Base-by-base conservation (phyloP, 306 rosid genomes). In the Notholithocarpus densiflorus region DNA sequence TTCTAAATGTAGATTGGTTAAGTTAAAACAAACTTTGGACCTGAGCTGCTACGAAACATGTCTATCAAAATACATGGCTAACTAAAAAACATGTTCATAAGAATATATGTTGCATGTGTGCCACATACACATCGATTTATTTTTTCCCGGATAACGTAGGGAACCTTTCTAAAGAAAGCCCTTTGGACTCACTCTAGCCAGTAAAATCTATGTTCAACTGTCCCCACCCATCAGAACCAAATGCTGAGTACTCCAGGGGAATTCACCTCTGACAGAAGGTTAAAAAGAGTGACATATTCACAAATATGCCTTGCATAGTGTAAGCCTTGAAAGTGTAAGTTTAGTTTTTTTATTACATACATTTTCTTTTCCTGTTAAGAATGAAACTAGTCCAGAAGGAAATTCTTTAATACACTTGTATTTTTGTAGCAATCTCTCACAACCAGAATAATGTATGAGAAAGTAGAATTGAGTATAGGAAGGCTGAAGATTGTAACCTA, bases 401-500 rank as follows among this genome's bases (percentile, higher is more conserved):
- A 18, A 29, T 17, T 64, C 7, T n/a, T 31, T 64, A 29, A 1
- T 64, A 29, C 37, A 64, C 18, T 29, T 32, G 52, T 48, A 40
- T 21, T 66, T 45, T 45, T n/a, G 45, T 3, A 61, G 34, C 62
- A 19, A 20, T 62, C 37, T 20, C 18, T 69, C 65, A 59, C 56
- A 23, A 5, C 55, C 3, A 56, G 21, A 24, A 31, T 21, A 10
- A 62, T 13, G 14, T 23, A 34, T 6, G 24, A 68, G 23, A 68
- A 68, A 32, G 12, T 68, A 32, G 10, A n/a, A 34, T 14, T 3
- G 71, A 18, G 12, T 68, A 1, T 34, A n/a, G 27, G 72, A 64
- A 72, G 54, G 31, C 17, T 51, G 62, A 53, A 56, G 73, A 23
- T 31, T 32, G 18, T 66, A 80, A 80, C 84, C 72, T 51, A 87